Percentiles rank a stretch among this genome's conserved stretches.
Conservation (phyloP, 2,329 filamentous ascomycete species). For the Dactylella cylindrospora region DNA sequence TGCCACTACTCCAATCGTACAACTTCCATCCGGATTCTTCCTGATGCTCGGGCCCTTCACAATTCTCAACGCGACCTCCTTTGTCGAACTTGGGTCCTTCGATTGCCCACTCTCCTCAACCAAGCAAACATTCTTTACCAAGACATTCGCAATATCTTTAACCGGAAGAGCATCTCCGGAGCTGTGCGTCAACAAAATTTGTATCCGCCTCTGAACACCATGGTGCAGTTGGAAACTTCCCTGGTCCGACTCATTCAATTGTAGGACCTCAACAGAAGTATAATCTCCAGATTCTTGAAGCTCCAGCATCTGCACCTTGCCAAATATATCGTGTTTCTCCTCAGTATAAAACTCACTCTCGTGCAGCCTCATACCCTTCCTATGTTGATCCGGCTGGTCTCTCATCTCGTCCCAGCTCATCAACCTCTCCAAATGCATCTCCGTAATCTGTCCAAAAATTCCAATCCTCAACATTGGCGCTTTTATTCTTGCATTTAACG, state of each 20-base stretch:
- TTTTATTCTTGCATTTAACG: slow-evolving; percentile 68
- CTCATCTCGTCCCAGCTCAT: slow-evolving; percentile 99
- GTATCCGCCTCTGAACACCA: slow-evolving; percentile 83
- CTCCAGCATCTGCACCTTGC: slow-evolving; percentile 83
- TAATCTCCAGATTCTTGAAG: slow-evolving; percentile 90
- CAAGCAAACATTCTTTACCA: slow-evolving; percentile 77
- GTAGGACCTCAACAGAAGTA: slow-evolving; percentile 86
- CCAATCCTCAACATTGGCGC: slow-evolving; percentile 79
- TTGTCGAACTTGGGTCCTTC: slow-evolving; percentile 72
- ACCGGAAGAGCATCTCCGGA: slow-evolving; percentile 85
- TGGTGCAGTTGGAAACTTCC: slow-evolving; percentile 95
- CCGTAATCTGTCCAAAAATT: slow-evolving; percentile 85
- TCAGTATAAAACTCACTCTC: slow-evolving; percentile 92
- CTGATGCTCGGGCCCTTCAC: slow-evolving; percentile 76
- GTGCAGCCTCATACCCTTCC: slow-evolving; percentile 68
- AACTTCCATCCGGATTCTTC: slow-evolving; percentile 85
- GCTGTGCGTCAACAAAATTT: slow-evolving; percentile 85
- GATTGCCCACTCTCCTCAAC: slow-evolving; percentile 83
- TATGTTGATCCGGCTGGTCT: slow-evolving; percentile 65
- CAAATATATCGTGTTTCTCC: slow-evolving; percentile 90
- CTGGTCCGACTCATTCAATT: slow-evolving; percentile 77
- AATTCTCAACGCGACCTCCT: slow-evolving; percentile 75
- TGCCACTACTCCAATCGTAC: slow-evolving; percentile 78
- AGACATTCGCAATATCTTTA: slow-evolving; percentile 75
- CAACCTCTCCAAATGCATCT: slow-evolving; percentile 94